These are phyloP conservation scores for Capsella rubella DNA, from an alignment of 441 rosid genomes.

Conservation along the genomic window DNA sequence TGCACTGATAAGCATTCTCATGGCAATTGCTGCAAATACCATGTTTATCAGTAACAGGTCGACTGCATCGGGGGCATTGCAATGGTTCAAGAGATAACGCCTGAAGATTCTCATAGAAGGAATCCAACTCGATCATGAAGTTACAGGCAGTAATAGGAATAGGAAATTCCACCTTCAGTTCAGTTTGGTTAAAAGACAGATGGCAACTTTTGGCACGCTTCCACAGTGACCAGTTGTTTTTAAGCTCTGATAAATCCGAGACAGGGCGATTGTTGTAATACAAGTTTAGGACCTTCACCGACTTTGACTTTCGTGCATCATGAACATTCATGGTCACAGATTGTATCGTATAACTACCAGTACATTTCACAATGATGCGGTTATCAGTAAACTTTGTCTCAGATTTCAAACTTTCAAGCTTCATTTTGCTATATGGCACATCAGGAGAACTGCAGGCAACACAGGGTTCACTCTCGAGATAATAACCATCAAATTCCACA, in stretches of 20 bases:
- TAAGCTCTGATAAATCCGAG: conserved; percentile 97
- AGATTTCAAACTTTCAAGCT: conserved; percentile 98
- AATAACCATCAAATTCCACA: conserved; percentile 99
- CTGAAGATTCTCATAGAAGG: conserved; percentile 99
- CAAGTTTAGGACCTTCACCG: conserved; percentile 97
- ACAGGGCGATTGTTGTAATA: conserved; percentile 99
- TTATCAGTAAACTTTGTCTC: conserved; percentile 99
- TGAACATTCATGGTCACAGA: conserved; percentile 99
- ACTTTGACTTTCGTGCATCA: conserved; percentile 99
- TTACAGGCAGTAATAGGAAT: conserved; percentile 99
- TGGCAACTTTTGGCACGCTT: conserved; percentile 99
- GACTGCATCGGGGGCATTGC: conserved; percentile 99
- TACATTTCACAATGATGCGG: conserved; percentile 98
- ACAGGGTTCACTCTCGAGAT: conserved; percentile 99
- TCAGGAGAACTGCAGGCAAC: conserved; percentile 99
- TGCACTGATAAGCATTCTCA: conserved; percentile 99
- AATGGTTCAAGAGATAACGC: conserved; percentile 99
- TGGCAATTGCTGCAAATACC: conserved; percentile 99
- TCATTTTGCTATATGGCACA: conserved; percentile 99
- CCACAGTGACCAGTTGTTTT: conserved; percentile 99
- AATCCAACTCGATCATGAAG: conserved; percentile 99
- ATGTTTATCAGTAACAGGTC: conserved; percentile 98
- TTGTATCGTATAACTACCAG: conserved; percentile 99
- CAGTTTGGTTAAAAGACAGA: conserved; percentile 98
- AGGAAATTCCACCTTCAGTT: conserved; percentile 98